Conservation (phyloP, 1,139 yeast species). For the Scheffersomyces insectosa region DNA sequence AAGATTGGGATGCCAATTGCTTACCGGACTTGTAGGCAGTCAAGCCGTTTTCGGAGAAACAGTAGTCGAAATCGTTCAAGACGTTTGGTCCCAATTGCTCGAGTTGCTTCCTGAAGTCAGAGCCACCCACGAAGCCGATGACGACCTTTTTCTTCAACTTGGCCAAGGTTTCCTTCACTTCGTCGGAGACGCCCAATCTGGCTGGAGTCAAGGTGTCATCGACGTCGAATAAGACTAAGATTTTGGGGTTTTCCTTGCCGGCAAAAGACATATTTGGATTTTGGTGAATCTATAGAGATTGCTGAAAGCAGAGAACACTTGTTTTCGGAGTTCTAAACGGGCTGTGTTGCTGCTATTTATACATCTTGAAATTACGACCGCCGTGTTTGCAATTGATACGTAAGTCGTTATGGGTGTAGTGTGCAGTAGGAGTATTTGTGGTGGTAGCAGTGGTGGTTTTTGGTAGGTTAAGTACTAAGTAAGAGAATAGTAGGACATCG, state of each 20-base stretch:
- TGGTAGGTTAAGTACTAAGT: too few species aligned
- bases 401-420: too few species aligned
- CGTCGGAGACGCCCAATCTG: conserved; percentile 77
- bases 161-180: conserved; percentile 69
- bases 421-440: too few species aligned
- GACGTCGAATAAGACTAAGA: conserved; percentile 87
- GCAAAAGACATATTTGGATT: conserved; percentile 47
- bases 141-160: conserved; percentile 87
- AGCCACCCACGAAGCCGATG: conserved; percentile 98
- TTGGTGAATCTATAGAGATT: conserved; percentile 3
- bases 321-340: neutral
- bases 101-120: conserved; percentile 89
- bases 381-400: too few species aligned
- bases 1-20: conserved; percentile 87
- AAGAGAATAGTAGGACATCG: too few species aligned
- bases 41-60: conserved; percentile 96
- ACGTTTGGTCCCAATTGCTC: conserved; percentile 90
- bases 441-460: too few species aligned
- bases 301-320: neutral
- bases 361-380: too few species aligned
- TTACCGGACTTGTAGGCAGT: conserved; percentile 94
- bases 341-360: too few species aligned
- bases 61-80: conserved; percentile 83
- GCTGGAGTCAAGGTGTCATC: conserved; percentile 99
- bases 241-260: conserved; percentile 55